These are phyloP conservation scores for Lasiosphaeria hispida DNA, from an alignment of 495 filamentous ascomycete genomes.

Conservation along the genomic window DNA sequence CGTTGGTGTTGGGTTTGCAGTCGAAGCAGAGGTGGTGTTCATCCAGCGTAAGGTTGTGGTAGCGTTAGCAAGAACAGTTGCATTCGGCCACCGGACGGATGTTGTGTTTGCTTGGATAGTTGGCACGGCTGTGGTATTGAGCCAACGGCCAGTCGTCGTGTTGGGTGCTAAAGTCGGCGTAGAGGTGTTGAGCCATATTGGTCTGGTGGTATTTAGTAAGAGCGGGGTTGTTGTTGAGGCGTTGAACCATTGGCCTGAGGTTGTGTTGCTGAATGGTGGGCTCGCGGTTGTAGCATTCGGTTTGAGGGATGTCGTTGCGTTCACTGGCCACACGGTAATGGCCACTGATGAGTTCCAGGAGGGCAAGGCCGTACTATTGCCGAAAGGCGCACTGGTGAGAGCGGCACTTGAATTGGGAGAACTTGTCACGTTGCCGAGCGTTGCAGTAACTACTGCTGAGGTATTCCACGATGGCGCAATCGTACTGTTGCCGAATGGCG, in stretches of 20 bases:
- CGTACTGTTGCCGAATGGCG: no score
- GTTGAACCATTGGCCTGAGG: conserved; percentile 14
- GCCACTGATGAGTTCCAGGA: no score
- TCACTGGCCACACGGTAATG: background rate
- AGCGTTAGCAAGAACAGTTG: conserved; percentile 15
- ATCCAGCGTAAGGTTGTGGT: conserved; percentile 31
- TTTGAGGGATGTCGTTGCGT: background rate
- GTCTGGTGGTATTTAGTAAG: background rate
- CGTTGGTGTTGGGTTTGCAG: conserved; percentile 32
- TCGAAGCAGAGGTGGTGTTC: conserved; percentile 37
- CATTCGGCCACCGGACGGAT: conserved; percentile 18
- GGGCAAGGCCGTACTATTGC: no score
- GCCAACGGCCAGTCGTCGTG: conserved; percentile 18
- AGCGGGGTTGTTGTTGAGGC: background rate
- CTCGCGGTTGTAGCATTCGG: background rate
- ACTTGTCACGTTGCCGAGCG: no score
- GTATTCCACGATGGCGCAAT: background rate
- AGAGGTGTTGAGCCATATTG: conserved; percentile 18
- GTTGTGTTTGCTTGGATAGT: conserved; percentile 18
- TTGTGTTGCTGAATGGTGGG: background rate
- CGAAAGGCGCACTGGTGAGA: no score
- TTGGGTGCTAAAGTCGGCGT: conserved; percentile 24
- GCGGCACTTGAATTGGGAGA: no score
- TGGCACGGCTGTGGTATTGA: conserved; percentile 23
- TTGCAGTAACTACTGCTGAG: background rate